Conservation (phyloP, 176 grass and related monocot genomes). For the Avena sativa region DNA sequence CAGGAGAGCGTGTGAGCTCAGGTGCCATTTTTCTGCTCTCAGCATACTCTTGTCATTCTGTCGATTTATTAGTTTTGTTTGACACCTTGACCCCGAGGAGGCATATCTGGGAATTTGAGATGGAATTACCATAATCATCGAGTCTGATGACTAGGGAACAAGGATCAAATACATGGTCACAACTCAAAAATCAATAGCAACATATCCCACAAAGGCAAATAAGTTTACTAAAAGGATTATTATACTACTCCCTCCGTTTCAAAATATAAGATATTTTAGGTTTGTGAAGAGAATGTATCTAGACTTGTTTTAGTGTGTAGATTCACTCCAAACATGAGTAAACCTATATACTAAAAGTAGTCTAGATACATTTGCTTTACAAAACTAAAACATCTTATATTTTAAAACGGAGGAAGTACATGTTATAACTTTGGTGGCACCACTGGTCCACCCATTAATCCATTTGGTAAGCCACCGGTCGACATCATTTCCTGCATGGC, state of each 20-base stretch:
- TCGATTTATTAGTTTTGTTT: neutral
- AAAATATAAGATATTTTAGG: no score
- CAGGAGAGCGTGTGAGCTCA: neutral
- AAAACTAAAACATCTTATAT: no score
- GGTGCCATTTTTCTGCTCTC: neutral
- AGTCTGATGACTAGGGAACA: neutral
- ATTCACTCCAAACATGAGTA: no score
- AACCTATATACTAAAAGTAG: no score
- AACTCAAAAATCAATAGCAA: neutral
- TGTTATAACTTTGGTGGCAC: slow-evolving; percentile 30
- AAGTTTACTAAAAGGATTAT: slow-evolving; percentile 4
- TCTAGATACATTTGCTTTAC: no score
- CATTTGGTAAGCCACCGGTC: neutral
- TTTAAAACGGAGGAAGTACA: neutral
- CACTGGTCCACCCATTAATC: neutral
- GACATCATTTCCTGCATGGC: slow-evolving; percentile 38
- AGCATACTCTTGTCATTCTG: neutral
- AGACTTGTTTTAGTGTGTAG: no score
- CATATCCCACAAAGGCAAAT: neutral
- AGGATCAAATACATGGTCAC: neutral
- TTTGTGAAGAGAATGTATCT: no score
- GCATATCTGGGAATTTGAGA: neutral
- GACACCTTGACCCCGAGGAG: neutral
- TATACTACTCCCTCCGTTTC: neutral
- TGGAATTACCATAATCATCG: slow-evolving; percentile 4